Conservation (phyloP, 2,329 filamentous ascomycete species). For the Sphaerulina musiva region DNA sequence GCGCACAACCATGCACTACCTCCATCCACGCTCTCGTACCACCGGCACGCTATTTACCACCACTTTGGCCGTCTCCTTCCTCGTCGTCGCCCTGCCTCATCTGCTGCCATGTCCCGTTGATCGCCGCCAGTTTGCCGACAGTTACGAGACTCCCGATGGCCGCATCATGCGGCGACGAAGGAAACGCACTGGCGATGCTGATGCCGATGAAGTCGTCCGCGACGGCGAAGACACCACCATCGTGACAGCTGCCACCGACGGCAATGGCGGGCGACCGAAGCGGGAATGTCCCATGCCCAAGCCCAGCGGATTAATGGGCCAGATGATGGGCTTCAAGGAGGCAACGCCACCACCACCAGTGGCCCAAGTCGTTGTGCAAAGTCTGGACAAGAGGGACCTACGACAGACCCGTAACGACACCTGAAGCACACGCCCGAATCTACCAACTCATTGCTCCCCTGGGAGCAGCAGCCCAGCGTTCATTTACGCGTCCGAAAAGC, state of each 20-base stretch:
- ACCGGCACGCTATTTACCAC: constrained; percentile 92
- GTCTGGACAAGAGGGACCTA: constrained; percentile 16
- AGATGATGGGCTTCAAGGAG: constrained; percentile 62
- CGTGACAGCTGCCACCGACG: constrained; percentile 6
- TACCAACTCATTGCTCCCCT: no score
- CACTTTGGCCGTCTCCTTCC: constrained; percentile 82
- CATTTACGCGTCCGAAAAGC: no score
- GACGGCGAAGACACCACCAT: neutral
- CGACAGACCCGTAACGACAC: neutral
- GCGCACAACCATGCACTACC: constrained; percentile 41
- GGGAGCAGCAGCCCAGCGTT: no score
- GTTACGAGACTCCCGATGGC: constrained; percentile 29
- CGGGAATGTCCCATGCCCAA: constrained; percentile 91
- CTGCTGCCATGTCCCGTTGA: constrained; percentile 79
- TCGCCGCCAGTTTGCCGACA: constrained; percentile 70
- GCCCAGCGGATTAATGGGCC: constrained; percentile 69
- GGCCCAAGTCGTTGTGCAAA: constrained; percentile 27
- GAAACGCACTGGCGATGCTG: constrained; percentile 24
- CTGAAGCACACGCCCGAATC: neutral
- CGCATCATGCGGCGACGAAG: constrained; percentile 40
- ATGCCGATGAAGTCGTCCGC: constrained; percentile 14
- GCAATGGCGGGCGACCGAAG: constrained; percentile 31
- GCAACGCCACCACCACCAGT: constrained; percentile 24
- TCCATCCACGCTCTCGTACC: constrained; percentile 88
- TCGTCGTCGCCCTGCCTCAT: constrained; percentile 87